A percentile compares a stretch with the other conserved stretches of the same genome.
phyloP scores from a whole-genome alignment of 2,329 filamentous ascomycete genomes.

The Pseudogymnoascus destructans region DNA sequence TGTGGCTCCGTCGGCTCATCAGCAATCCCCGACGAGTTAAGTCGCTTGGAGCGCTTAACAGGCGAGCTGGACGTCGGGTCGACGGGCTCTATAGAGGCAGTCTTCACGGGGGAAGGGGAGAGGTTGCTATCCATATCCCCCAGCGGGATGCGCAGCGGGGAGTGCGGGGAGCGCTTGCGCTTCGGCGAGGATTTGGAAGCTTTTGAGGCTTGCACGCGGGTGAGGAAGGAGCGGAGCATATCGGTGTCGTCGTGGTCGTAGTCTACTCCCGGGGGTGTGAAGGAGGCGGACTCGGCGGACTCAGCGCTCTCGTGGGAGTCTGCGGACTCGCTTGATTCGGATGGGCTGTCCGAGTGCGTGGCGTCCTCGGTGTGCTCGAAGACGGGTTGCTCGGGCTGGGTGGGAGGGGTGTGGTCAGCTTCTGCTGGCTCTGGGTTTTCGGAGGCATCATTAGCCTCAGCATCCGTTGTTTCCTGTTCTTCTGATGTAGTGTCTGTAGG shows the following conservation, averaged over 20 bases:
- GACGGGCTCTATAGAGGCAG: background rate
- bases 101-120: conserved; percentile 17
- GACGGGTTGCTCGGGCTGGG: background rate
- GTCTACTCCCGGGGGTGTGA: background rate
- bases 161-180: conserved; percentile 21
- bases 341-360: background rate
- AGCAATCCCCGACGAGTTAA: background rate
- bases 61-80: background rate
- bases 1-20: background rate
- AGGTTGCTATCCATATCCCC: conserved; percentile 16
- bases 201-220: conserved; percentile 27
- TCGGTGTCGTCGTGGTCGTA: conserved; percentile 25
- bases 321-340: background rate
- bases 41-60: background rate
- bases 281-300: background rate
- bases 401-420: background rate
- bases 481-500: background rate
- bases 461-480: background rate
- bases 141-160: conserved; percentile 22
- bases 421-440: background rate
- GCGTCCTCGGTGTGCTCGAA: background rate
- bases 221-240: conserved; percentile 28
- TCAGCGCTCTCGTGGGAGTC: background rate
- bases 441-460: background rate
- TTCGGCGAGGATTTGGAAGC: conserved; percentile 21